phyloP scores from a whole-genome alignment of 2,329 filamentous ascomycete species.

The Xylariaceae sp. region DNA sequence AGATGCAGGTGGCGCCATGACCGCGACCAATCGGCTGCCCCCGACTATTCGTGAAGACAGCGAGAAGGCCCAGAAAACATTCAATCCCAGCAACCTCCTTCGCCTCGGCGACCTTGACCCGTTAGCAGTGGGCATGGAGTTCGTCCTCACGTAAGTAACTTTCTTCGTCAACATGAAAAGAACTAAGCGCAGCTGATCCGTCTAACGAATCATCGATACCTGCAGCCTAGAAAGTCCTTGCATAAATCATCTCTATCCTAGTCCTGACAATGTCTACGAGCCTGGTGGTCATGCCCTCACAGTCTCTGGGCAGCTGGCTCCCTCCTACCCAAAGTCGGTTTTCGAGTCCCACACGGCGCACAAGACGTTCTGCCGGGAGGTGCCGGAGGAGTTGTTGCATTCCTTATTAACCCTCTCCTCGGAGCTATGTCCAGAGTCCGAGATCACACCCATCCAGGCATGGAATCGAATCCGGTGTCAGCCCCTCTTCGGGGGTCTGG shows the following conservation, averaged over 20 bases:
- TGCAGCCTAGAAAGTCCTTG: slow-evolving; percentile 13
- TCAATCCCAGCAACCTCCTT: background rate
- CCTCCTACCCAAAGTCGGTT: slow-evolving; percentile 1
- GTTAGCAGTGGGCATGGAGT: slow-evolving; percentile 20
- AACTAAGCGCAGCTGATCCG: background rate
- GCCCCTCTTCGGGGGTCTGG: slow-evolving; percentile 8
- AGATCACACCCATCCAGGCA: slow-evolving; percentile 13
- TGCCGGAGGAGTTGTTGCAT: slow-evolving; percentile 12
- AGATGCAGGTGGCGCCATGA: background rate
- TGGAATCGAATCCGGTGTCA: slow-evolving; percentile 14
- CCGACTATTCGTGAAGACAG: slow-evolving; percentile 2
- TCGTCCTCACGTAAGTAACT: slow-evolving; percentile 12
- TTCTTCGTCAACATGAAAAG: background rate
- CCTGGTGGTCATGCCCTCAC: slow-evolving; percentile 10
- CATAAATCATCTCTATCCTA: slow-evolving; percentile 7
- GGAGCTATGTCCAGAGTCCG: slow-evolving; percentile 9
- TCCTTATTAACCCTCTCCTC: slow-evolving; percentile 11
- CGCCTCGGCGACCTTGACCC: slow-evolving; percentile 16
- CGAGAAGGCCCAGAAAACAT: background rate
- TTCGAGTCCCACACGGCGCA: slow-evolving; percentile 8
- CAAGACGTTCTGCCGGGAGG: slow-evolving; percentile 14
- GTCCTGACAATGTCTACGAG: slow-evolving; percentile 2
- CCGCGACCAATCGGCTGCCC: background rate
- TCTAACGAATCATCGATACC: background rate
- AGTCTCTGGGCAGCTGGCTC: slow-evolving; percentile 12